Conservation (phyloP, 2,329 filamentous ascomycete species). For the Ophiostoma australiae region DNA sequence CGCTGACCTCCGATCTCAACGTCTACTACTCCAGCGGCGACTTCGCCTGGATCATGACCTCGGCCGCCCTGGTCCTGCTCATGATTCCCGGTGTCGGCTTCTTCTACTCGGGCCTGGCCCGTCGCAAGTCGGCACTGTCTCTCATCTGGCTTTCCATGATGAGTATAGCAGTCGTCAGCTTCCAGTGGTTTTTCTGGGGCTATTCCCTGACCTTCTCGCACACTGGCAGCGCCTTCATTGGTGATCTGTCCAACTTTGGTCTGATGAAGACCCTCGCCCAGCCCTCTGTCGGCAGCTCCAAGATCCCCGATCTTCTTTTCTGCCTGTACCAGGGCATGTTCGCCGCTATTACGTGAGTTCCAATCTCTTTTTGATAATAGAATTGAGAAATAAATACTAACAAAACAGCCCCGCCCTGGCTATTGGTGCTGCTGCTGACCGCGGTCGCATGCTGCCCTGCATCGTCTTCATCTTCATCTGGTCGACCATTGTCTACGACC, state of each 20-base stretch:
- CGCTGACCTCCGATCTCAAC: slow-evolving; percentile 67
- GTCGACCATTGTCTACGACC: slow-evolving; percentile 85
- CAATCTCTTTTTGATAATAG: not conserved
- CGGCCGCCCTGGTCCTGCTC: slow-evolving; percentile 77
- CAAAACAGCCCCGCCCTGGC: slow-evolving; percentile 24
- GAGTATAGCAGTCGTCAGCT: slow-evolving; percentile 70
- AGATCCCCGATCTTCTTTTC: slow-evolving; percentile 77
- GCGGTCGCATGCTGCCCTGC: slow-evolving; percentile 81
- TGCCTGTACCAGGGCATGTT: slow-evolving; percentile 88
- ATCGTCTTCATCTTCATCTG: slow-evolving; percentile 92
- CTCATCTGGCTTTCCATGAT: slow-evolving; percentile 83
- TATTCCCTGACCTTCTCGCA: slow-evolving; percentile 83
- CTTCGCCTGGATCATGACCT: slow-evolving; percentile 76
- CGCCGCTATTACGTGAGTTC: slow-evolving; percentile 80
- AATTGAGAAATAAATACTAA: not conserved
- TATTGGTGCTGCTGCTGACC: slow-evolving; percentile 65
- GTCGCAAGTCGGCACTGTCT: slow-evolving; percentile 81
- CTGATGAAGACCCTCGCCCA: slow-evolving; percentile 70
- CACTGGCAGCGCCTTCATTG: slow-evolving; percentile 70
- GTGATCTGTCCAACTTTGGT: slow-evolving; percentile 75
- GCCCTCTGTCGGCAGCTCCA: slow-evolving; percentile 66
- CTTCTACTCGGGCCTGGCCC: slow-evolving; percentile 88
- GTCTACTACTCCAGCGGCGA: slow-evolving; percentile 76
- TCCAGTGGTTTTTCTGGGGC: slow-evolving; percentile 97
- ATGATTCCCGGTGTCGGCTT: slow-evolving; percentile 94